Evolutionary conservation across 2,329 filamentous ascomycete species (phyloP).

Genomic region (Ceratocystis albifundus): DNA sequence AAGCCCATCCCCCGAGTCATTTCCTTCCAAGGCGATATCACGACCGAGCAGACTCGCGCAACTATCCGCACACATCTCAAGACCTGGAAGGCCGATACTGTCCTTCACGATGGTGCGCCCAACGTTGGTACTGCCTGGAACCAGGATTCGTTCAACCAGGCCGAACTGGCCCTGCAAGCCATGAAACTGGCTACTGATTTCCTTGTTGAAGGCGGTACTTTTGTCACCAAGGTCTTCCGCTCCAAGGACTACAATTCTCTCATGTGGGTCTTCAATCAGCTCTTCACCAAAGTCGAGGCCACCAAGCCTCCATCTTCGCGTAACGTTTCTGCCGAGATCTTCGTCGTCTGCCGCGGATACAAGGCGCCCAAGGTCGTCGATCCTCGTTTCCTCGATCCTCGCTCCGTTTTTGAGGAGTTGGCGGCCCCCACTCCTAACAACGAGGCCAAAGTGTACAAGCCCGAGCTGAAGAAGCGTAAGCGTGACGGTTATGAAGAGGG

Average conservation of each 20-base stretch:
- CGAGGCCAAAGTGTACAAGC: constrained; percentile 96
- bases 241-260: constrained; percentile 95
- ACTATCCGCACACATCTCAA: constrained; percentile 85
- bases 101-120: constrained; percentile 91
- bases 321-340: constrained; percentile 96
- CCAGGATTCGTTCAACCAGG: constrained; percentile 96
- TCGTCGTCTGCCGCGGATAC: constrained; percentile 90
- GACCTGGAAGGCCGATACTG: constrained; percentile 90
- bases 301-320: constrained; percentile 93
- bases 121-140: constrained; percentile 98
- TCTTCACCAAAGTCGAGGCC: constrained; percentile 90
- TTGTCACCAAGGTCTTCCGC: constrained; percentile 94
- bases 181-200: constrained; percentile 94
- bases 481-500: constrained; percentile 96
- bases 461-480: constrained; percentile 94
- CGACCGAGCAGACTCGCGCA: constrained; percentile 86
- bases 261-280: constrained; percentile 94
- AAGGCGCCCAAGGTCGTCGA: constrained; percentile 92
- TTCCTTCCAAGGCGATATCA: constrained; percentile 95
- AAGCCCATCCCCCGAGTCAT: constrained; percentile 91
- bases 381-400: constrained; percentile 80
- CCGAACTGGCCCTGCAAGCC: constrained; percentile 78
- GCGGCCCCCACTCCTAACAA: constrained; percentile 78
- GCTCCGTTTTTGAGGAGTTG: constrained; percentile 86
- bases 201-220: constrained; percentile 74